Percentiles rank a stretch among this genome's conserved stretches.
Evolutionary conservation across 2,329 filamentous ascomycete genomes (phyloP).

Genomic region (Trichophyton equinum): DNA sequence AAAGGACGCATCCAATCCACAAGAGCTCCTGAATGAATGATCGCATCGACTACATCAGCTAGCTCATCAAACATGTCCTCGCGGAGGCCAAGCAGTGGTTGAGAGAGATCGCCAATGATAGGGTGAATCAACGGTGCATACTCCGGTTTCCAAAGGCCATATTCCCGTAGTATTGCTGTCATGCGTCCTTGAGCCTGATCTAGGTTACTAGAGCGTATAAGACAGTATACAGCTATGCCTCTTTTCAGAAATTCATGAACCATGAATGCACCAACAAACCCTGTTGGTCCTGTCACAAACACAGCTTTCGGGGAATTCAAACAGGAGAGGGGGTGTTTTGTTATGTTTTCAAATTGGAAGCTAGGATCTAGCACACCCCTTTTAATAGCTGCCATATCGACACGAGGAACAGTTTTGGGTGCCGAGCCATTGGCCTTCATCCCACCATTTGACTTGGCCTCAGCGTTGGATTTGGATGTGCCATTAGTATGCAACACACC

Average conservation of each 20-base stretch:
- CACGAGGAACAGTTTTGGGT: not conserved
- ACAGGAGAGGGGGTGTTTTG: not conserved
- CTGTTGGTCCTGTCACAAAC: constrained; percentile 1
- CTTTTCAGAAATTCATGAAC: not conserved
- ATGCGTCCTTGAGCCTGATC: not conserved
- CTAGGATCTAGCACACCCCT: not conserved
- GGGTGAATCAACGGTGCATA: not conserved
- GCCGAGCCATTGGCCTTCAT: not conserved
- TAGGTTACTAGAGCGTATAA: not conserved
- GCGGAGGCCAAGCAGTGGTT: not conserved
- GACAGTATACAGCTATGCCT: not conserved
- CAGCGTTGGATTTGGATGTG: not conserved
- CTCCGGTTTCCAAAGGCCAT: not conserved
- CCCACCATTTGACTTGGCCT: not conserved
- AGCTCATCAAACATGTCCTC: not conserved
- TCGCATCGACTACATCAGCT: not conserved
- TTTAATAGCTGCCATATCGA: not conserved
- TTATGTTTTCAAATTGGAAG: not conserved
- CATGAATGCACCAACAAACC: constrained; percentile 4
- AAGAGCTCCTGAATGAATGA: constrained; percentile 2
- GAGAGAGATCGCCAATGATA: not conserved
- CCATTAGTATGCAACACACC: not conserved
- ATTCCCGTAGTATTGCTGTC: not conserved
- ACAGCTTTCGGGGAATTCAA: not conserved
- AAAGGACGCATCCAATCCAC: constrained; percentile 5